A percentile compares a stretch with the other conserved stretches of the same genome.
These are phyloP conservation scores for Xenoacremonium recifei DNA, from an alignment of 2,329 filamentous ascomycete species.

Conservation along the genomic window DNA sequence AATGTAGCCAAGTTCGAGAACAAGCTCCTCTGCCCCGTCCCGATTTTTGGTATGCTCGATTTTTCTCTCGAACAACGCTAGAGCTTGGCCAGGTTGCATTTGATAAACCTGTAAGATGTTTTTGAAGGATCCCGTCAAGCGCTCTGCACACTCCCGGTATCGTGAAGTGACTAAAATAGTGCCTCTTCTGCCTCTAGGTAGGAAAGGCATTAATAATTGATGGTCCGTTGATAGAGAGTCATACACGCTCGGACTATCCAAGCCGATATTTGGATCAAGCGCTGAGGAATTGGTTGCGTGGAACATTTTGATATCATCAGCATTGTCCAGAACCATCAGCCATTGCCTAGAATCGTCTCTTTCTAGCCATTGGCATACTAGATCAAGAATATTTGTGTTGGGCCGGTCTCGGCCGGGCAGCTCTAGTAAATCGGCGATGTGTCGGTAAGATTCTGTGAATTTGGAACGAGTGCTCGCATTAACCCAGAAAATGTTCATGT, in stretches of 20 bases:
- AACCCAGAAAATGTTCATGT: conserved; percentile 15
- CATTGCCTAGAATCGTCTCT: no score
- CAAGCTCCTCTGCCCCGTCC: conserved; percentile 9
- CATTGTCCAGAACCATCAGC: conserved; percentile 4
- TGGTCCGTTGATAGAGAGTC: no score
- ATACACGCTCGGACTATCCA: no score
- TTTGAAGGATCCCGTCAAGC: conserved; percentile 8
- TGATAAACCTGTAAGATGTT: conserved; percentile 8
- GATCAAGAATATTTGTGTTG: no score
- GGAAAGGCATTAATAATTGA: no score
- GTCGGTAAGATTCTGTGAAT: conserved; percentile 4
- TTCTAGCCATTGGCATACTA: no score
- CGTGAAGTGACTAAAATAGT: conserved; percentile 19
- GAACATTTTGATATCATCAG: conserved; percentile 1
- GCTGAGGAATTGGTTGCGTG: no score
- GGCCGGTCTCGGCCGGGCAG: no score
- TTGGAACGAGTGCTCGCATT: conserved; percentile 2
- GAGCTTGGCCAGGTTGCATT: conserved; percentile 11
- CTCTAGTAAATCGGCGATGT: no score
- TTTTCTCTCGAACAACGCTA: conserved; percentile 16
- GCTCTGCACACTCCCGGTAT: conserved; percentile 8
- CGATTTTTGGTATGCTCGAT: neutral
- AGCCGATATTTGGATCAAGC: no score
- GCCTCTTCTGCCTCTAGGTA: conserved; percentile 14
- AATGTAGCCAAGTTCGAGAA: conserved; percentile 24